phyloP scores from a whole-genome alignment of 108 stramenopile species.

The Cyclotella kingstonii region DNA sequence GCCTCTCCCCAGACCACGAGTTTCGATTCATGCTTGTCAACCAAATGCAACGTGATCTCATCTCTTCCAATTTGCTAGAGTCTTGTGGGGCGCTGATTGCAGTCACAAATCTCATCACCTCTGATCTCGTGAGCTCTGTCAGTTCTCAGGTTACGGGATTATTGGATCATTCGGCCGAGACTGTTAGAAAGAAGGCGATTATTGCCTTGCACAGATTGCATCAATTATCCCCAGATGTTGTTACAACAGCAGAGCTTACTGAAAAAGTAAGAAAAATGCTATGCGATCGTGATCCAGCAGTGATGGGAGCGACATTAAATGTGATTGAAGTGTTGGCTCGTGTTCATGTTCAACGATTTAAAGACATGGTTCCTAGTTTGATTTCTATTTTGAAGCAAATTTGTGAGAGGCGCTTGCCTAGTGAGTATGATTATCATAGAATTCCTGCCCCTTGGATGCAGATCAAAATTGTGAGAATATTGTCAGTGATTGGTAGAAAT shows the following conservation, averaged over 20 bases:
- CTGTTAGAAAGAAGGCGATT: constrained; percentile 94
- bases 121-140: constrained; percentile 94
- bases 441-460: constrained; percentile 99
- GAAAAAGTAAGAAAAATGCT: constrained; percentile 88
- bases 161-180: constrained; percentile 66
- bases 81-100: constrained; percentile 89
- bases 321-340: constrained; percentile 85
- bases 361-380: constrained; percentile 92
- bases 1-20: constrained; percentile 93
- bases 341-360: constrained; percentile 73
- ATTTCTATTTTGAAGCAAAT: constrained; percentile 97
- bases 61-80: constrained; percentile 89
- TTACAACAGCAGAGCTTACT: constrained; percentile 69
- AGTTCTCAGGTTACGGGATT: constrained; percentile 66
- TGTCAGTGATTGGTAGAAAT: constrained; percentile 89
- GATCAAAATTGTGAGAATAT: constrained; percentile 91
- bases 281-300: constrained; percentile 96
- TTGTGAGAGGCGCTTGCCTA: constrained; percentile 92
- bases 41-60: constrained; percentile 97
- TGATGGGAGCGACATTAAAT: constrained; percentile 94
- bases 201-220: constrained; percentile 90
- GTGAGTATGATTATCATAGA: constrained; percentile 98
- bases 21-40: constrained; percentile 99
- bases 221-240: constrained; percentile 82
- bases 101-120: constrained; percentile 79